Base-by-base conservation (phyloP, 78 protist species). In the Planoprotostelium fungivorum region DNA sequence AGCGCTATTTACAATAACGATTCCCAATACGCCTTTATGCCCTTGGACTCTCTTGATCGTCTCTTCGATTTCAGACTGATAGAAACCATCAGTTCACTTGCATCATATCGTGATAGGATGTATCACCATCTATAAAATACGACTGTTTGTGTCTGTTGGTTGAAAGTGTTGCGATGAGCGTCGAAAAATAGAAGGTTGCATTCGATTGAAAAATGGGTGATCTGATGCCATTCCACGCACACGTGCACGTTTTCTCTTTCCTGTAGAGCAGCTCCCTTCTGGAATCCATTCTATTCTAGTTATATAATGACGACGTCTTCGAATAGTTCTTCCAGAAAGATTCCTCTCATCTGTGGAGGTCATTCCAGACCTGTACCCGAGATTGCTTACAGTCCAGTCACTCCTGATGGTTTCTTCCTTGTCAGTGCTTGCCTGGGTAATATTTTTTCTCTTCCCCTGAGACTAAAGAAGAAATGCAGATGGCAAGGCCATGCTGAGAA, bases 281-380 rank as follows among this genome's bases (percentile, higher is more conserved):
- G n/a, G n/a, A 89, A 89, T 51, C 84, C 84, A 88, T 88, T 16
- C 83, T 63, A 88, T 10, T 35, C 34, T 1, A 36, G 86, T 36
- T 36, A 1, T 84, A 36, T 29, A 37, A 10, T 29, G 84, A 73
- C 84, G 84, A 29, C 84, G 84, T 73, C 29, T 29, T 29, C 29
- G 29, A 34, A 34, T 28, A 5, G 1, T 38, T 16, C 89, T 5
- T 39, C 31, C 51, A 86, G 89, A 90, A 93, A 89, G 86, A 92
- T 88, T 29, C 96, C 97, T 34, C 89, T 95, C 29, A 92, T 94
- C 23, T 97, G 98, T 88, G 29, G 85, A 1, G 98, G 98, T 28
- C 97, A 97, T 90, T 90, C 97, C 1, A 93, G 98, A 35, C 98
- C 98, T 0, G 95, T 97, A 5, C 86, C 94, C 0, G 95, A 95